Base-by-base conservation (phyloP, 1,284 basidiomycete genomes). In the Cerrena zonata region DNA sequence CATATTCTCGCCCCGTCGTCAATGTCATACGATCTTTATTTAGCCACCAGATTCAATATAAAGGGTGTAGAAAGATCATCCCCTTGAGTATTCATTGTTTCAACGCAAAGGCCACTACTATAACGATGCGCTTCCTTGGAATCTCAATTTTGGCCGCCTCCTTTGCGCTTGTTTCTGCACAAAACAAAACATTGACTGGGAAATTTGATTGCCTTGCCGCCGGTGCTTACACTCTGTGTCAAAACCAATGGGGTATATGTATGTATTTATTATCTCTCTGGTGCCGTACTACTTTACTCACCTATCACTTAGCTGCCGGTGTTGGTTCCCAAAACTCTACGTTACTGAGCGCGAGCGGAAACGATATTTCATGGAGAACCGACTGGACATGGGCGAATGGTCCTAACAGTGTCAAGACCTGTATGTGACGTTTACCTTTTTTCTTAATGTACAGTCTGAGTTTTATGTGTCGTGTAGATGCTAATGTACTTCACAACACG, bases 211-310 rank as follows among this genome's bases (percentile, higher is more conserved):
- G 78, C 58, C 52, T 65, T 38, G 63, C 75, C 1, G 74, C 74
- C 5, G 78, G 77, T 2, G 61, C 65, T 15, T 81, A 69, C 61
- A 73, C 70, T 0, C 70, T 80, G 39, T 81, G 79, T 63, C 75
- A 80, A 61, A 79, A 81, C 61, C 71, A 78, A 10, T 81, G 79
- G 79, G 78, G 78, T 18, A 59, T 62, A 48, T 51, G 75, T 77
- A 55, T 47, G 71, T 63, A 7, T 23, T 36, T 26, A n/a, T n/a
- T n/a, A n/a, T 2, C 19, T 19, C 47, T 30, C 18, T 34, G 7
- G 30, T 12, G 37, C 11, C 30, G 4, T n/a, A 23, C 2, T 42
- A 23, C 49, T 2, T n/a, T 34, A 37, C n/a, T 37, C 23, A 22
- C n/a, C 50, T 19, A 23, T 46, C 24, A 5, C 23, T 7, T 47